These are phyloP conservation scores for Alternaria brassicae DNA, from an alignment of 2,329 filamentous ascomycete genomes.

Conservation along the genomic window DNA sequence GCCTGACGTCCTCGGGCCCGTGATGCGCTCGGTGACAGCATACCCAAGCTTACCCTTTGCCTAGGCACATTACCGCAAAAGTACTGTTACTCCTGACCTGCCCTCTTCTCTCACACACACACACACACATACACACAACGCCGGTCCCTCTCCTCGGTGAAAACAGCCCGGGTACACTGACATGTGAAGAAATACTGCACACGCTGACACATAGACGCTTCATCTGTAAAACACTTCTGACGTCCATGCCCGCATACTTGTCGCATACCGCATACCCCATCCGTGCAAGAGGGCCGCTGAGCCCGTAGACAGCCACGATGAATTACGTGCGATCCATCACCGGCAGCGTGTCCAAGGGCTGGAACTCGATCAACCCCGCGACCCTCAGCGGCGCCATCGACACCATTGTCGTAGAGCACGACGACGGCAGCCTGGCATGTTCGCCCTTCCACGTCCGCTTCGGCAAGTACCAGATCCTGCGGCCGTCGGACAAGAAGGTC, in stretches of 20 bases:
- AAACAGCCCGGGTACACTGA: constrained; percentile 7
- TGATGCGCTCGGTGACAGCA: constrained; percentile 21
- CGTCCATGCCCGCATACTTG: neutral
- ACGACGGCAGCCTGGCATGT: constrained; percentile 85
- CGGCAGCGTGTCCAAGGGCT: constrained; percentile 95
- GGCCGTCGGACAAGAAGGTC: constrained; percentile 98
- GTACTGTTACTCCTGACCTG: neutral
- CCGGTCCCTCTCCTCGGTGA: neutral
- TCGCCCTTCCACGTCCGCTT: constrained; percentile 99
- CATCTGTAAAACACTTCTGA: constrained; percentile 8
- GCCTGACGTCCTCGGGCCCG: constrained; percentile 16
- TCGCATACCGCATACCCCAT: neutral
- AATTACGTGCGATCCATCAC: constrained; percentile 97
- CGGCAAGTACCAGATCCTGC: constrained; percentile 94
- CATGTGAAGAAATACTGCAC: constrained; percentile 16
- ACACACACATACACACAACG: neutral
- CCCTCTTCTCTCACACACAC: neutral
- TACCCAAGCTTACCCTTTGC: constrained; percentile 1
- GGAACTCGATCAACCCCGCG: constrained; percentile 99
- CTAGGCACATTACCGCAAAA: constrained; percentile 9
- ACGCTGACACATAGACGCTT: neutral
- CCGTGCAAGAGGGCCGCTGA: constrained; percentile 9
- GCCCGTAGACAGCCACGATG: constrained; percentile 63
- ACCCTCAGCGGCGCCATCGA: constrained; percentile 98
- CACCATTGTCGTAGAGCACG: constrained; percentile 96